Evolutionary conservation across 2,329 filamentous ascomycete genomes (phyloP).

Genomic region (Calonectria pseudoreteaudii): DNA sequence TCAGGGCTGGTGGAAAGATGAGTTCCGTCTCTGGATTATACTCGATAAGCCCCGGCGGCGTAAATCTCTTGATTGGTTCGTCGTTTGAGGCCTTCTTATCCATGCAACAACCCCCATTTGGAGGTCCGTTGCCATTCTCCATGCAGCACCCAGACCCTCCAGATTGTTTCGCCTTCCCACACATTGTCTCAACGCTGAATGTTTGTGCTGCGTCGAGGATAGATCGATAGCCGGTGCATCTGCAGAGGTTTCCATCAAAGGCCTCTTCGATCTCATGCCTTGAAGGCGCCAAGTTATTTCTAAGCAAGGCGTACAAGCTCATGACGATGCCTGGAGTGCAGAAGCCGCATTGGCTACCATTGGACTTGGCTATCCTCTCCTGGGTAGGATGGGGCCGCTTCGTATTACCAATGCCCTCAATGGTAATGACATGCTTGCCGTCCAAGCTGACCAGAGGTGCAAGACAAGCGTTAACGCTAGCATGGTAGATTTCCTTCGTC

Average conservation of each 20-base stretch:
- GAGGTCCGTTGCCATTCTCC: slow-evolving; percentile 65
- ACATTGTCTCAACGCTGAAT: slow-evolving; percentile 72
- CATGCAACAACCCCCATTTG: slow-evolving; percentile 75
- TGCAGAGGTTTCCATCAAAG: slow-evolving; percentile 95
- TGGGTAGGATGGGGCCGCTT: slow-evolving; percentile 90
- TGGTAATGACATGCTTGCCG: slow-evolving; percentile 97
- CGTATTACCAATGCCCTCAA: slow-evolving; percentile 93
- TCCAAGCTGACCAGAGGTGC: slow-evolving; percentile 93
- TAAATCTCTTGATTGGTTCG: slow-evolving; percentile 75
- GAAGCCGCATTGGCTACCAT: slow-evolving; percentile 94
- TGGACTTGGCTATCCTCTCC: slow-evolving; percentile 89
- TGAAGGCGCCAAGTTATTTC: slow-evolving; percentile 83
- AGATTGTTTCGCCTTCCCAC: slow-evolving; percentile 57
- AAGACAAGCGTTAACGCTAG: slow-evolving; percentile 94
- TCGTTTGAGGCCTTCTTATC: slow-evolving; percentile 62
- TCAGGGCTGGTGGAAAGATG: slow-evolving; percentile 90
- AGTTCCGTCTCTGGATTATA: slow-evolving; percentile 95
- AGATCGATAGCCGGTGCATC: slow-evolving; percentile 94
- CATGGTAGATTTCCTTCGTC: slow-evolving; percentile 93
- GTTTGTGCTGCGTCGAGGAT: slow-evolving; percentile 95
- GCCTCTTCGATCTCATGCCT: slow-evolving; percentile 93
- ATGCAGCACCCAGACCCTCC: slow-evolving; percentile 76
- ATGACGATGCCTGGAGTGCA: slow-evolving; percentile 98
- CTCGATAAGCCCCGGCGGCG: slow-evolving; percentile 90
- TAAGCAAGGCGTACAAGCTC: slow-evolving; percentile 92